Evolutionary conservation across 371 early-diverging fungal species (phyloP), one percentile per base, ranked within the genome.

Genomic region (Quaeritorhiza haematococci): DNA sequence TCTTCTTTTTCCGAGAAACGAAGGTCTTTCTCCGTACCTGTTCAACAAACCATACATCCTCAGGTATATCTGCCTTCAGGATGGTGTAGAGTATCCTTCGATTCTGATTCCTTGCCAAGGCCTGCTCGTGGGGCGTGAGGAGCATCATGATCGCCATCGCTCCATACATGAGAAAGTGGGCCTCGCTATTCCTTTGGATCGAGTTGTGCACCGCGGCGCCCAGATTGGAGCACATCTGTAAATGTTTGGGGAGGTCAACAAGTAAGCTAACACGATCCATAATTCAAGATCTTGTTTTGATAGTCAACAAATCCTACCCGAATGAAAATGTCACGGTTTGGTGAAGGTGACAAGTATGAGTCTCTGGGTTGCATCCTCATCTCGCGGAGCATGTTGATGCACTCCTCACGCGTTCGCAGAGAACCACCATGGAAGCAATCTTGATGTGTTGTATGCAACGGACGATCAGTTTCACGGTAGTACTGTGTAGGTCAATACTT

Each of bases 11-110:
- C 24, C 45, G 21, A 30, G 17, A 17, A 8, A 8, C 23, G 49
- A 13, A 51, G 24, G 50, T 57, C 57, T 10, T 3, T 27, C 28
- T 57, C 57, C 41, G 49, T n/a, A n/a, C n/a, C n/a, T n/a, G n/a
- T n/a, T n/a, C n/a, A n/a, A n/a, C 57, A 35, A 57, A 57, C 57
- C 57, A 57, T 0, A 57, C 41, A 33, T 57, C 57, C 50, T 57
- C 57, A 15, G 57, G 57, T 6, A 6, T 23, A 4, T 57, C 57
- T 8, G 57, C 19, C 17, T 19, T 10, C 6, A 57, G 33, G n/a
- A 49, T 35, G 17, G 42, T 33, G 50, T 57, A 57, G 24, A 57
- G 29, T n/a, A 57, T 41, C 15, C 57, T 49, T 3, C 57, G 57
- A 21, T 38, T 30, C 3, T 19, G 48, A 28, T 21, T 49, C 1